phyloP scores from a whole-genome alignment of 352 stramenopile genomes.

The Phytophthora idaei region DNA sequence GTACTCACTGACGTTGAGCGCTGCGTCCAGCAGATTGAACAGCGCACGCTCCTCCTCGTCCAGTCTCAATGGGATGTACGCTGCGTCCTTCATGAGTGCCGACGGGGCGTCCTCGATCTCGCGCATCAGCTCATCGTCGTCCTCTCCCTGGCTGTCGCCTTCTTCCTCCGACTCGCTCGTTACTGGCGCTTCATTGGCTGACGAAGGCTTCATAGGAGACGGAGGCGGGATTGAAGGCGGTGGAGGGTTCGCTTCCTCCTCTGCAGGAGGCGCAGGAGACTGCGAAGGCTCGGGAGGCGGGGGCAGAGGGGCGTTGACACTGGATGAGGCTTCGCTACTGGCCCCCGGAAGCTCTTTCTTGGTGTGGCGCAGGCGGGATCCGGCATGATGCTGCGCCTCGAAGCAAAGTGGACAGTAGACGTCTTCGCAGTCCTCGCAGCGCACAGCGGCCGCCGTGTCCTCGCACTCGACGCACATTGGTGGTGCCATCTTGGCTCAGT shows the following conservation, averaged over 20 bases:
- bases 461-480: constrained; percentile 87
- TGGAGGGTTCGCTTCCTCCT: constrained; percentile 1
- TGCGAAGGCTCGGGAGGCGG: constrained; percentile 6
- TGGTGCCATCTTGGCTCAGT: constrained; percentile 20
- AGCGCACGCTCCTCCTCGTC: constrained; percentile 69
- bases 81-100: constrained; percentile 41
- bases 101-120: constrained; percentile 38
- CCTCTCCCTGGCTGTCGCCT: constrained; percentile 10
- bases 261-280: not conserved
- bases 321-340: constrained; percentile 8
- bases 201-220: constrained; percentile 16
- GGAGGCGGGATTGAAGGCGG: constrained; percentile 1
- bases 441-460: constrained; percentile 72
- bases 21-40: constrained; percentile 79
- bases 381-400: constrained; percentile 69
- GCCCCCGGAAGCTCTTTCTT: constrained; percentile 33
- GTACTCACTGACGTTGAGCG: constrained; percentile 91
- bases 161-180: constrained; percentile 40
- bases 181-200: constrained; percentile 13
- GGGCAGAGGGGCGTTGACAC: not conserved
- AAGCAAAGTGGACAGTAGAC: constrained; percentile 83
- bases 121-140: constrained; percentile 42
- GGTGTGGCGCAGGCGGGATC: constrained; percentile 52
- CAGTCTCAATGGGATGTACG: constrained; percentile 75
- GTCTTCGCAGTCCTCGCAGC: constrained; percentile 73